Evolutionary conservation across 805 yeast species (phyloP).

Genomic region (Candida fluviatilis): DNA sequence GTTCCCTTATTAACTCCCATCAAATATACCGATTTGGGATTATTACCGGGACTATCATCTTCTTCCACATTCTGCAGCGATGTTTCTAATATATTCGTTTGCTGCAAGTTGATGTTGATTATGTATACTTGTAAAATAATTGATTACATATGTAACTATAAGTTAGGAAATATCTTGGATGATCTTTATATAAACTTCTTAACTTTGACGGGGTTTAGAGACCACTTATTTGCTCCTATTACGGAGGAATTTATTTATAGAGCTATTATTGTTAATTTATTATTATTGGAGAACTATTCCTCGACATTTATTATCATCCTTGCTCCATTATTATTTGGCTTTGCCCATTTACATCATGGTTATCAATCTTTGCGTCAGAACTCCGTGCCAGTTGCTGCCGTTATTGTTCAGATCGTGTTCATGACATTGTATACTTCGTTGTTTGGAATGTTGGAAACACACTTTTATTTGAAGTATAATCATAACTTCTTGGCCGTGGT

Average conservation of each 20-base stretch:
- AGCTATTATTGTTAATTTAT: conserved; percentile 30
- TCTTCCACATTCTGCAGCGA: conserved; percentile 9
- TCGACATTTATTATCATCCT: conserved; percentile 15
- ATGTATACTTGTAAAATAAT: conserved; percentile 39
- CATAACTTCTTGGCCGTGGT: conserved; percentile 53
- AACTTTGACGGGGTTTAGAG: conserved; percentile 45
- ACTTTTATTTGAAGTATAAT: conserved; percentile 46
- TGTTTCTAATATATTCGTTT: conserved; percentile 10
- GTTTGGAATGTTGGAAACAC: conserved; percentile 67
- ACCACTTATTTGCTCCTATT: conserved; percentile 65
- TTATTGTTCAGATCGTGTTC: conserved; percentile 53
- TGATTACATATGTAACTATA: neutral
- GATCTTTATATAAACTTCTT: conserved; percentile 13
- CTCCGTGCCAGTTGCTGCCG: conserved; percentile 23
- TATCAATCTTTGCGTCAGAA: conserved; percentile 37
- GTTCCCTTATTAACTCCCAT: conserved; percentile 22
- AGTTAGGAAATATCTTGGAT: conserved; percentile 1
- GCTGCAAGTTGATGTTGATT: conserved; percentile 19
- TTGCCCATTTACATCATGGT: conserved; percentile 79
- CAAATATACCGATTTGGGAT: conserved; percentile 19
- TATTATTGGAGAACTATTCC: conserved; percentile 7
- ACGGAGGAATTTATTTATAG: conserved; percentile 77
- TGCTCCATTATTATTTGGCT: conserved; percentile 66
- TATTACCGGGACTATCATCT: conserved; percentile 30
- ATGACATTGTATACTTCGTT: conserved; percentile 64